Evolutionary conservation across 2,329 filamentous ascomycete species (phyloP), one percentile per base, ranked within the genome.

Genomic region (Knoxdaviesia capensis): DNA sequence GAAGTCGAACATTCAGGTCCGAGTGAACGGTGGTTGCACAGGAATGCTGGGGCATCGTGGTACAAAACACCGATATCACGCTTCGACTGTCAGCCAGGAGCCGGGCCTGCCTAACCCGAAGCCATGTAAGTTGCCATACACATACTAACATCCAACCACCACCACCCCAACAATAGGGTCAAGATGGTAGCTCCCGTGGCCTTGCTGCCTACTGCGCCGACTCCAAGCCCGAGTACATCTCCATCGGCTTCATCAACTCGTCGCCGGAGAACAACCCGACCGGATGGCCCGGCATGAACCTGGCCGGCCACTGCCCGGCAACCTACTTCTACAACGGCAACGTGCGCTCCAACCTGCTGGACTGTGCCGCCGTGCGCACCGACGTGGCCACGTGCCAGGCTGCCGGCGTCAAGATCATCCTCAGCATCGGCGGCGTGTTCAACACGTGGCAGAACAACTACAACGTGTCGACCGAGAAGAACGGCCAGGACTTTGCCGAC

Each of bases 331-430:
- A 44, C 38, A 50, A 52, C 30, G 30, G 49, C 2, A 42, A 50
- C 2, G 30, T 45, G 5, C 11, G 42, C 10, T 56, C 59, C 7
- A 46, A 53, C 9, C 53, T 63, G 28, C 52, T 59, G 41, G 48
- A 58, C 42, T 66, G 62, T 46, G 40, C 50, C 5, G 43, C 42
- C 6, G 56, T 66, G 36, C 55, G 59, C 47, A 42, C 53, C 32
- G 60, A 63, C 42, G 62, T 64, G 42, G 49, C 55, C 30, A 57
- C 59, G 49, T 66, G 63, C 52, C 58, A 63, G 50, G 39, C 47
- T 29, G 54, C 52, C 40, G 60, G 60, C 43, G 58, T 63, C 46
- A 65, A 65, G 53, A 50, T 66, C 34, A 49, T 65, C 34, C 50
- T 66, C 11, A 58, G 59, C 48, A 58, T 65, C 31, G 62, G 61